Evolutionary conservation across 1,284 basidiomycete genomes (phyloP).

Genomic region (Fomes fomentarius): DNA sequence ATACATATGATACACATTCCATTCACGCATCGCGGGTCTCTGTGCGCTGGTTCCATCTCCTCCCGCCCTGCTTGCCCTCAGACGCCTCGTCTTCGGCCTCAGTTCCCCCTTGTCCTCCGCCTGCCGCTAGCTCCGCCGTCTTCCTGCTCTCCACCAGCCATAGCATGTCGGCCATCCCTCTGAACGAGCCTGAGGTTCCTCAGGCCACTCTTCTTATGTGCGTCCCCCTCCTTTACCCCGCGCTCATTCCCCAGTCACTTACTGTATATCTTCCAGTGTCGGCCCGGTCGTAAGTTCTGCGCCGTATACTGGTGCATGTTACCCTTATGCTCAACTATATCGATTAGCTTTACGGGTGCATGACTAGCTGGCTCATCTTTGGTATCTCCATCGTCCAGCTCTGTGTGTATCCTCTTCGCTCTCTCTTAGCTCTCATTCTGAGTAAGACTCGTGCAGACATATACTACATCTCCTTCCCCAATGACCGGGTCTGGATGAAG

Average conservation of each 20-base stretch:
- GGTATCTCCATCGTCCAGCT: constrained; percentile 10
- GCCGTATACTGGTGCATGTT: background rate
- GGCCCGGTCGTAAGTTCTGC: constrained; percentile 10
- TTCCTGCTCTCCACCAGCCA: background rate
- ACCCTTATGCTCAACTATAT: background rate
- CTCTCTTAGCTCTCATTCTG: background rate
- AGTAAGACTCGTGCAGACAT: constrained; percentile 6
- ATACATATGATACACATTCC: too few species aligned
- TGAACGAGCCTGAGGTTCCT: constrained; percentile 2
- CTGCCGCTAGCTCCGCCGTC: background rate
- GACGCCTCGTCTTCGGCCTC: background rate
- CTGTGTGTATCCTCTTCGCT: background rate
- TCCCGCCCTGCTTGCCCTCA: background rate
- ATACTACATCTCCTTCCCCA: constrained; percentile 10
- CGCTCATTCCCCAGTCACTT: background rate
- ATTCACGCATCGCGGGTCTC: background rate
- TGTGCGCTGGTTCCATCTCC: background rate
- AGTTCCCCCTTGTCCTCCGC: background rate
- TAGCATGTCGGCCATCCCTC: constrained; percentile 3
- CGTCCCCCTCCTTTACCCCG: background rate
- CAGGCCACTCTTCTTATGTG: constrained; percentile 6
- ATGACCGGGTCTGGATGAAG: constrained; percentile 3
- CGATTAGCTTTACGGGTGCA: constrained; percentile 1
- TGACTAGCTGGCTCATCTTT: constrained; percentile 10
- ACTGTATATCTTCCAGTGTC: background rate